Percentiles rank a stretch among this genome's conserved stretches.
Evolutionary conservation across 2,329 filamentous ascomycete genomes (phyloP).

Genomic region (Ciborinia camelliae): DNA sequence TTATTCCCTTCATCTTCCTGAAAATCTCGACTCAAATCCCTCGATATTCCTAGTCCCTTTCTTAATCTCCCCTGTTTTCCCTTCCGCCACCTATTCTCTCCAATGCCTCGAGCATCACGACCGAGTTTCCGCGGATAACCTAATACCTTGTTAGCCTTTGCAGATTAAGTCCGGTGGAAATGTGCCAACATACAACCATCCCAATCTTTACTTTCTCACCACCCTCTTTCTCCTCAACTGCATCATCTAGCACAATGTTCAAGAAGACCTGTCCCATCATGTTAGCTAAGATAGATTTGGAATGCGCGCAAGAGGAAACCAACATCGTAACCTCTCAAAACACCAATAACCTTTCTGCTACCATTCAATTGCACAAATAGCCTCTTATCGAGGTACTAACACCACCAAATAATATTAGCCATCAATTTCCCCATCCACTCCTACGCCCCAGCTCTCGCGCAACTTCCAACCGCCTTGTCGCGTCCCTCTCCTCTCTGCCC

Average conservation of each 20-base stretch:
- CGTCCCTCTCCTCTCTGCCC: slow-evolving; percentile 12
- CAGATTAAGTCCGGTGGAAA: background rate
- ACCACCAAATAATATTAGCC: slow-evolving; percentile 23
- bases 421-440: slow-evolving; percentile 57
- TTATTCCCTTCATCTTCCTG: slow-evolving; percentile 12
- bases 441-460: slow-evolving; percentile 2
- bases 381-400: slow-evolving; percentile 98
- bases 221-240: slow-evolving; percentile 87
- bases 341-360: slow-evolving; percentile 92
- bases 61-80: slow-evolving; percentile 39
- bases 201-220: slow-evolving; percentile 88
- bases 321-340: slow-evolving; percentile 94
- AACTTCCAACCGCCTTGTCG: slow-evolving; percentile 18
- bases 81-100: slow-evolving; percentile 62
- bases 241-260: slow-evolving; percentile 96
- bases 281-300: background rate
- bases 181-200: slow-evolving; percentile 70
- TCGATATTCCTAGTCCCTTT: background rate
- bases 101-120: slow-evolving; percentile 92
- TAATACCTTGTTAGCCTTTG: slow-evolving; percentile 37
- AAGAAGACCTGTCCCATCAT: slow-evolving; percentile 72
- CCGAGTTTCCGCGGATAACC: slow-evolving; percentile 96
- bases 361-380: slow-evolving; percentile 97
- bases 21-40: background rate
- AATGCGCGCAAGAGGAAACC: slow-evolving; percentile 17